These are phyloP conservation scores for Hymenoscyphus infarciens DNA, from an alignment of 2,329 filamentous ascomycete species.

Conservation along the genomic window DNA sequence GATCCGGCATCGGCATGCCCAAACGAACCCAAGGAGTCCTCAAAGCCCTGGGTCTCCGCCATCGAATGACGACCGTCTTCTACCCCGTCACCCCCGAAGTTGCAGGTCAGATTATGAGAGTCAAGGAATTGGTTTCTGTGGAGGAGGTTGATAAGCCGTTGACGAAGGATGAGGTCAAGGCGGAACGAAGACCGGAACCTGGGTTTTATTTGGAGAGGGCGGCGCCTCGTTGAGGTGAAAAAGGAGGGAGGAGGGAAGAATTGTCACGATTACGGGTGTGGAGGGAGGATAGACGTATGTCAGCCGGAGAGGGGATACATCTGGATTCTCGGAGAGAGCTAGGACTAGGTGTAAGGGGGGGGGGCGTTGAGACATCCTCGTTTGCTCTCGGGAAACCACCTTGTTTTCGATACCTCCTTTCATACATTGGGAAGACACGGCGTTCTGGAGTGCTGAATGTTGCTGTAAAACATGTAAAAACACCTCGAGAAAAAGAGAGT, in stretches of 20 bases:
- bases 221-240: conserved; percentile 22
- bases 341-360: not conserved
- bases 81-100: conserved; percentile 64
- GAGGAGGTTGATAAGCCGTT: conserved; percentile 59
- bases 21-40: conserved; percentile 62
- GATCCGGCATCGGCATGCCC: conserved; percentile 69
- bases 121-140: conserved; percentile 70
- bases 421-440: not conserved
- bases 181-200: conserved; percentile 59
- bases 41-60: conserved; percentile 65
- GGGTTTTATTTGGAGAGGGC: conserved; percentile 64
- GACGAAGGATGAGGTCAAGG: conserved; percentile 57
- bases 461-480: not conserved
- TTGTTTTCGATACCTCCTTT: not conserved
- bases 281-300: not conserved
- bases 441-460: not conserved
- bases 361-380: not conserved
- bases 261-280: not conserved
- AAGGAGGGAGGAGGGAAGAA: not conserved
- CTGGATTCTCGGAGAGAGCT: not conserved
- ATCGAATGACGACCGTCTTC: conserved; percentile 70
- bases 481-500: not conserved
- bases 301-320: not conserved
- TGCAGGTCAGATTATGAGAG: conserved; percentile 71
- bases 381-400: not conserved